These are phyloP conservation scores for Angomonas ambiguus DNA, from an alignment of 208 protist genomes.

Conservation along the genomic window DNA sequence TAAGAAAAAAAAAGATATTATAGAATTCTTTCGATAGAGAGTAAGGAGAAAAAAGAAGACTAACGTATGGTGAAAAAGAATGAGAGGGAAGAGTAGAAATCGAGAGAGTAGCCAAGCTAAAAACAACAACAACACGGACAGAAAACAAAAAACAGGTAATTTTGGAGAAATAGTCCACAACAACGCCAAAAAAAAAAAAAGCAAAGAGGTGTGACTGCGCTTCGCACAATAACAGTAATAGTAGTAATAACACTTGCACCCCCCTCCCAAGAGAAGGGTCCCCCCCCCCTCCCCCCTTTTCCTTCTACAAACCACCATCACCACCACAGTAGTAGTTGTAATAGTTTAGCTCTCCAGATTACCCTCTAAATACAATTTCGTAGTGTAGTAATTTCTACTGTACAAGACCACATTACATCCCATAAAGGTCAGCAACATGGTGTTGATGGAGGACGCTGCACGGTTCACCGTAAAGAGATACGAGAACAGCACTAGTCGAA, in stretches of 20 bases:
- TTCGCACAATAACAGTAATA: no score
- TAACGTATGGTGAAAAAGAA: not conserved
- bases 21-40: not conserved
- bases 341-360: constrained; percentile 9
- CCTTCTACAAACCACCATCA: no score
- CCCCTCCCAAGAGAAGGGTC: no score
- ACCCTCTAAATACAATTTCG: constrained; percentile 29
- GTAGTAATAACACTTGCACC: no score
- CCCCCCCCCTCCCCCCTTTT: no score
- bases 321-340: no score
- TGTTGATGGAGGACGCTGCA: constrained; percentile 40
- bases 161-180: constrained; percentile 8
- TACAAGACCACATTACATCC: constrained; percentile 41
- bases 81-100: not conserved
- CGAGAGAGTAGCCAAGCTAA: not conserved
- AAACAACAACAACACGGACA: not conserved
- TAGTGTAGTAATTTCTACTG: constrained; percentile 50
- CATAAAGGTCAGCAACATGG: constrained; percentile 55
- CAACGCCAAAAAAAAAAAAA: not conserved
- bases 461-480: constrained; percentile 33
- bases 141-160: not conserved
- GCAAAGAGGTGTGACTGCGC: not conserved
- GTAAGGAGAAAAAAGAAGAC: constrained; percentile 9
- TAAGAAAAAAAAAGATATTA: not conserved
- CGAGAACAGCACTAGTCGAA: constrained; percentile 40